phyloP scores from a whole-genome alignment of 202 grass and related monocot species.

The Setaria viridis region DNA sequence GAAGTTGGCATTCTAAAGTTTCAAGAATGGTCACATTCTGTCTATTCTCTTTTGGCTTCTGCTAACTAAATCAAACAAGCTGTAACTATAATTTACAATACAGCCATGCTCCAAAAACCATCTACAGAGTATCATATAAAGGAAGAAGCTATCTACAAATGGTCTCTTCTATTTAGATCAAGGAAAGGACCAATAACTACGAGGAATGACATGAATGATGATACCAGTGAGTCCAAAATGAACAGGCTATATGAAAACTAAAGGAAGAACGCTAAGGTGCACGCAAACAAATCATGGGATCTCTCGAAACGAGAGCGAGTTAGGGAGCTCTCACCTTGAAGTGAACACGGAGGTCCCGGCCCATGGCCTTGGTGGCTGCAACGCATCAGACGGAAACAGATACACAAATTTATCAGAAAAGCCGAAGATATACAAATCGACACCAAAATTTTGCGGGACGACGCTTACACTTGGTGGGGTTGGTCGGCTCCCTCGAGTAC shows the following conservation, averaged over 20 bases:
- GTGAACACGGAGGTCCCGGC: constrained; percentile 72
- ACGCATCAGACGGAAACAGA: background rate
- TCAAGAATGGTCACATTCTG: background rate
- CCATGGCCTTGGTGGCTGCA: constrained; percentile 73
- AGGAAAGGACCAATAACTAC: background rate
- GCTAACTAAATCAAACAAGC: background rate
- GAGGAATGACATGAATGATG: too few relatives aligned
- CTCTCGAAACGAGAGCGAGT: background rate
- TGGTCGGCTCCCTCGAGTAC: constrained; percentile 64
- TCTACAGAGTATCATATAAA: too few relatives aligned
- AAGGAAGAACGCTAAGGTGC: too few relatives aligned
- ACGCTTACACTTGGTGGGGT: constrained; percentile 72
- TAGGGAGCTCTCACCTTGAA: constrained; percentile 56
- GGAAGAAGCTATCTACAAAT: background rate
- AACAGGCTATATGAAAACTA: background rate
- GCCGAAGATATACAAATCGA: background rate
- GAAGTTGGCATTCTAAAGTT: constrained; percentile 42
- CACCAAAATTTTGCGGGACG: background rate
- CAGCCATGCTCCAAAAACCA: background rate
- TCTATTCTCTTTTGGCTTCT: constrained; percentile 18
- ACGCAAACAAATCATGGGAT: background rate
- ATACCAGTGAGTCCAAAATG: background rate
- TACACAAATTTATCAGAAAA: constrained; percentile 29
- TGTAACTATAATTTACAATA: too few relatives aligned
- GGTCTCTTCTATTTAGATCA: background rate